Conservation (phyloP, 2,329 filamentous ascomycete species). For the Penicillium sp. region DNA sequence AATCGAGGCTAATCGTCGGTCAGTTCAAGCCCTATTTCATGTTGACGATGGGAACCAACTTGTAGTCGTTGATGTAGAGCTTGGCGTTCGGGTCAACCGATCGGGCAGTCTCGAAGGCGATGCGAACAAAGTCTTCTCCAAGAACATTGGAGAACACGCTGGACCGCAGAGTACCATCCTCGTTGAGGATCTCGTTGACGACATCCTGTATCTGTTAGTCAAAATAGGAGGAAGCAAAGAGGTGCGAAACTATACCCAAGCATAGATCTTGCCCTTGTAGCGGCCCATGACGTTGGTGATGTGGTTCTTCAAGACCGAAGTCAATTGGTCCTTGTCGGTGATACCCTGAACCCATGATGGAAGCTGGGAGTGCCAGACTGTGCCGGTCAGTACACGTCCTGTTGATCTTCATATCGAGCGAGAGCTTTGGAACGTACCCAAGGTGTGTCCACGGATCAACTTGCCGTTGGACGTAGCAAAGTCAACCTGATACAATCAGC, state of each 20-base stretch:
- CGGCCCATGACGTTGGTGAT: conserved; percentile 34
- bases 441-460: conserved; percentile 60
- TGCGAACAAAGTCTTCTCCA: conserved; percentile 65
- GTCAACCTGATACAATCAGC: conserved; percentile 29
- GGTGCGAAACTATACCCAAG: conserved; percentile 29
- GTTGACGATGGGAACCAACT: conserved; percentile 26
- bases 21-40: background rate
- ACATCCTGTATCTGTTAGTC: conserved; percentile 23
- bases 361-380: conserved; percentile 42
- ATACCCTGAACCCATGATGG: conserved; percentile 46
- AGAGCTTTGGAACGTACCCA: conserved; percentile 43
- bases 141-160: conserved; percentile 65
- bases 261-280: conserved; percentile 37
- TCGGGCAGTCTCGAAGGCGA: conserved; percentile 66
- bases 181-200: conserved; percentile 40
- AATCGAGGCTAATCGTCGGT: conserved; percentile 54
- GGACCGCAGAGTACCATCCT: conserved; percentile 57
- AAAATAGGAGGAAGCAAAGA: background rate
- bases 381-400: background rate
- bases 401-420: conserved; percentile 25
- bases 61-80: conserved; percentile 71
- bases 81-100: conserved; percentile 63
- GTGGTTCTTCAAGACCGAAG: conserved; percentile 49
- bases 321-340: conserved; percentile 49
- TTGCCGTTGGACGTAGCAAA: conserved; percentile 40